A percentile compares a stretch with the other conserved stretches of the same genome.
phyloP scores from a whole-genome alignment of 345 rosid species.

The Gossypium australe region DNA sequence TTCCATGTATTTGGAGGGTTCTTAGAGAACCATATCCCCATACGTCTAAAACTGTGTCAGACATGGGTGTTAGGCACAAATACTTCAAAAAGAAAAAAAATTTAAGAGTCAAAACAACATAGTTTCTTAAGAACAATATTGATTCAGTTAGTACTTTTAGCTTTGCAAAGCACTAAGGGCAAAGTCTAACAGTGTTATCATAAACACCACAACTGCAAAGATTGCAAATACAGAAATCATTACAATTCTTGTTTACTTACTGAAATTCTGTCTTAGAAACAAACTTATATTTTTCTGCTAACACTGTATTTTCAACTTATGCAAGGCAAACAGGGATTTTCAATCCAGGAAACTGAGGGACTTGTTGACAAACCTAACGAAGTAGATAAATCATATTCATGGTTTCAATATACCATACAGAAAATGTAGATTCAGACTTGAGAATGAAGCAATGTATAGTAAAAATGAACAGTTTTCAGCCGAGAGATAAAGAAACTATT shows the following conservation, averaged over 20 bases:
- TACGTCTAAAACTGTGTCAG: neutral
- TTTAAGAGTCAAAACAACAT: neutral
- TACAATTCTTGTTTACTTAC: neutral
- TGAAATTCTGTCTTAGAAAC: neutral
- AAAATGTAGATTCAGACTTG: slow-evolving; percentile 8
- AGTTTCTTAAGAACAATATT: too few species aligned
- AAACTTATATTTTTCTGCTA: neutral
- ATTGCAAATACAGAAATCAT: neutral
- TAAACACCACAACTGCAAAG: neutral
- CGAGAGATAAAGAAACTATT: neutral
- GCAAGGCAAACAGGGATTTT: slow-evolving; percentile 28
- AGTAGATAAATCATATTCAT: neutral
- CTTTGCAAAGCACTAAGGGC: too few species aligned
- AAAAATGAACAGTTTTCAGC: neutral
- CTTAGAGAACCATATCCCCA: neutral
- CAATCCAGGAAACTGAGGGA: slow-evolving; percentile 34
- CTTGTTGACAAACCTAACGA: slow-evolving; percentile 27
- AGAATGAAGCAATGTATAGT: neutral
- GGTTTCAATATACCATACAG: neutral
- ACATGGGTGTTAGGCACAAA: neutral
- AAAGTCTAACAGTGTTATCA: neutral
- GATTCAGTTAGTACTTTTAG: too few species aligned
- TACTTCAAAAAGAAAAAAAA: neutral
- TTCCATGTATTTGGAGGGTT: neutral
- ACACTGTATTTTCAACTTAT: slow-evolving; percentile 3